Evolutionary conservation across 2,329 filamentous ascomycete species (phyloP).

Genomic region (Colletotrichum sublineola): DNA sequence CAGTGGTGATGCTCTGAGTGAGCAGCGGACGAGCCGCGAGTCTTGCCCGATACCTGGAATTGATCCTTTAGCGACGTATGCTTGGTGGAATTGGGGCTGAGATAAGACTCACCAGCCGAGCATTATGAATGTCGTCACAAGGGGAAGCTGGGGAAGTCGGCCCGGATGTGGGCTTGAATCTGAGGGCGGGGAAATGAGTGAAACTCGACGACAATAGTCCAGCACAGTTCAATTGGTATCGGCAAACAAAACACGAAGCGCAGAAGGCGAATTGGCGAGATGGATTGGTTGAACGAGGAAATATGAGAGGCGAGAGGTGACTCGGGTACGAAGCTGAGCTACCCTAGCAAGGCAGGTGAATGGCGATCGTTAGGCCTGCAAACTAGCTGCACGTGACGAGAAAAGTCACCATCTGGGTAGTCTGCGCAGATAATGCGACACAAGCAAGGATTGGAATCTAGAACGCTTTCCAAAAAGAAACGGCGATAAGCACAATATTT

Average conservation of each 20-base stretch:
- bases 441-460: neutral
- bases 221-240: neutral
- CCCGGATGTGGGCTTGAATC: neutral
- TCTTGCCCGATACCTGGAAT: conserved; percentile 81
- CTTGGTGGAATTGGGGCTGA: neutral
- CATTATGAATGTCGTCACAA: conserved; percentile 28
- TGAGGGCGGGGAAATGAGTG: neutral
- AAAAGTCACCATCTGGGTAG: neutral
- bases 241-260: neutral
- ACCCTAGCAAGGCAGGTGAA: conserved; percentile 38
- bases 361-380: conserved; percentile 25
- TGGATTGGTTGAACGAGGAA: conserved; percentile 12
- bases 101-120: conserved; percentile 38
- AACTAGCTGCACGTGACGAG: conserved; percentile 37
- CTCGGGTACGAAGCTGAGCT: conserved; percentile 16
- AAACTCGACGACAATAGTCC: neutral
- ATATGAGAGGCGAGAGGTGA: neutral
- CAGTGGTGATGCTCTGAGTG: conserved; percentile 91
- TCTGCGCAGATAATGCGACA: neutral
- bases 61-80: conserved; percentile 2
- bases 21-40: conserved; percentile 86
- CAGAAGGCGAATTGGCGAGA: conserved; percentile 21
- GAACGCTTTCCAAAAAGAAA: conserved; percentile 21
- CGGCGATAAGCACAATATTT: neutral
- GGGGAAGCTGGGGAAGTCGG: neutral